Evolutionary conservation across 306 rosid species (phyloP).

Genomic region (Rosa multiflora): DNA sequence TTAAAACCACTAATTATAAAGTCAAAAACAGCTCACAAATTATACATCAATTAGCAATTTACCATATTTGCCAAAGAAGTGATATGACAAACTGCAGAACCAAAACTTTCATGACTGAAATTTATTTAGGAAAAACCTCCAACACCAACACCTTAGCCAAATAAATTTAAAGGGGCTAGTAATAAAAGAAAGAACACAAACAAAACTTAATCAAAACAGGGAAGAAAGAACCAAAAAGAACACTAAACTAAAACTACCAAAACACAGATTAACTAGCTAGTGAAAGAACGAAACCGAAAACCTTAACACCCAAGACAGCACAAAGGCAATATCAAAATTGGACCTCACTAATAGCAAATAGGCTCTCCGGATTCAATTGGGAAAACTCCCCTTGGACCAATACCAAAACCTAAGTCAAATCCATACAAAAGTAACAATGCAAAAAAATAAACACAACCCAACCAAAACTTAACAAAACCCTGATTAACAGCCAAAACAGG

Average conservation of each 20-base stretch:
- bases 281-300: background rate
- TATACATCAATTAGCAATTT: background rate
- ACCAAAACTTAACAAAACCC: too few relatives aligned
- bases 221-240: background rate
- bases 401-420: background rate
- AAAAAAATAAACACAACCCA: too few relatives aligned
- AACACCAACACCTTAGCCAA: background rate
- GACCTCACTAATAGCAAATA: background rate
- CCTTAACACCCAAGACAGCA: background rate
- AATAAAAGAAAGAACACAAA: background rate
- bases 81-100: background rate
- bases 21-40: background rate
- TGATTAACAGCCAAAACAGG: background rate
- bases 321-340: background rate
- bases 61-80: background rate
- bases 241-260: background rate
- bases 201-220: background rate
- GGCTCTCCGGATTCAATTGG: background rate
- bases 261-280: background rate
- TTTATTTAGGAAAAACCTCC: background rate
- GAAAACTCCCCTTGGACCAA: background rate
- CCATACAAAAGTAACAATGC: background rate
- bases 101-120: background rate
- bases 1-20: slow-evolving; percentile 27
- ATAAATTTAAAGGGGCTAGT: background rate